Conservation (phyloP, 1,139 yeast genomes). For the Protomyces macrosporus region DNA sequence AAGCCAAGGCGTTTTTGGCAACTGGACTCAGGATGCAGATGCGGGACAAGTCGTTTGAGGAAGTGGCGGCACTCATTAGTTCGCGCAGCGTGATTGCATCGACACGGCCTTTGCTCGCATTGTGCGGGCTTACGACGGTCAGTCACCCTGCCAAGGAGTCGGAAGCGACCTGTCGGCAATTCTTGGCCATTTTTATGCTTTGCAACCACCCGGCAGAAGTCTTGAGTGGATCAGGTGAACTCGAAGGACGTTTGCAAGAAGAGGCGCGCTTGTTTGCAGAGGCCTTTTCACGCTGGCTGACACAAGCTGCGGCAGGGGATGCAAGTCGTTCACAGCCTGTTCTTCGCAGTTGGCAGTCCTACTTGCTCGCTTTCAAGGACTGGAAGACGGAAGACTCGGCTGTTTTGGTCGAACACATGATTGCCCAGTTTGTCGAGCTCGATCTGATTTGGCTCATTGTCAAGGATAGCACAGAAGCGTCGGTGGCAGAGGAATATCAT, state of each 20-base stretch:
- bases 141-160: not conserved
- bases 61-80: not conserved
- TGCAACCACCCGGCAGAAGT: constrained; percentile 15
- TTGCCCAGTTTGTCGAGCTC: constrained; percentile 25
- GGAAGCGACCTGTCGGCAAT: constrained; percentile 1
- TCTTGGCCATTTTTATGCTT: constrained; percentile 11
- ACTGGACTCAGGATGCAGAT: not conserved
- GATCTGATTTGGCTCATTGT: constrained; percentile 17
- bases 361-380: not conserved
- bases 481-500: constrained; percentile 21
- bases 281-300: not conserved
- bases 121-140: not conserved
- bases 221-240: not conserved
- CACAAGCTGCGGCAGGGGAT: not conserved
- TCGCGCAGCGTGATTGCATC: not conserved
- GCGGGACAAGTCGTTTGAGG: not conserved
- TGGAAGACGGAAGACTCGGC: constrained; percentile 23
- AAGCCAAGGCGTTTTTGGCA: not conserved
- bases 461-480: constrained; percentile 13
- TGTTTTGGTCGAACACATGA: constrained; percentile 10
- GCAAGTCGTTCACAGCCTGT: not conserved
- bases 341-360: constrained; percentile 1
- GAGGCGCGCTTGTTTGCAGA: not conserved
- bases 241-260: not conserved
- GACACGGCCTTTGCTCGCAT: not conserved